A percentile compares a stretch with the other conserved stretches of the same genome.
These are phyloP conservation scores for Madurella mycetomatis DNA, from an alignment of 2,329 filamentous ascomycete genomes.

Conservation along the genomic window DNA sequence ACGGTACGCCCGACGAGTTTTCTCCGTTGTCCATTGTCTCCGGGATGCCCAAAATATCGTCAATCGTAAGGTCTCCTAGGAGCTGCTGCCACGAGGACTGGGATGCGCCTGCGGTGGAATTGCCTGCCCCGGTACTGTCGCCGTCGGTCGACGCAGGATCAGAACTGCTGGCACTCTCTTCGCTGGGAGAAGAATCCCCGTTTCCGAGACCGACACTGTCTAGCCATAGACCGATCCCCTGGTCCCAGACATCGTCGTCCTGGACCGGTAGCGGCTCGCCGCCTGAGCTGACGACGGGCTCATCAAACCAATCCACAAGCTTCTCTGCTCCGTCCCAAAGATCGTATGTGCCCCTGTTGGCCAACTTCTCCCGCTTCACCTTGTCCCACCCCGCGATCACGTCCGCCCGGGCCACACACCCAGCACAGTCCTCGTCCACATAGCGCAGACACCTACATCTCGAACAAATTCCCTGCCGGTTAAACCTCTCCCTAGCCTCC, in stretches of 20 bases:
- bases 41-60: too few species aligned
- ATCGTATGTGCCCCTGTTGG: background rate
- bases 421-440: conserved; percentile 3
- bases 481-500: conserved; percentile 1
- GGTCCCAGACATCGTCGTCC: background rate
- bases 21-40: too few species aligned
- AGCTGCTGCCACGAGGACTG: too few species aligned
- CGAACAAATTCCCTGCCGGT: background rate
- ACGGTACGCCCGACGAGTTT: too few species aligned
- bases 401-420: too few species aligned
- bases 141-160: background rate
- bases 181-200: background rate
- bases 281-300: background rate
- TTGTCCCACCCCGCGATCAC: too few species aligned
- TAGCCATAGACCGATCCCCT: background rate
- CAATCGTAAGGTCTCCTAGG: too few species aligned
- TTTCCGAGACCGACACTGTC: background rate
- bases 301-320: background rate
- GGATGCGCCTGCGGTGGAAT: too few species aligned
- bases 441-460: background rate
- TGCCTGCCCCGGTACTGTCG: background rate
- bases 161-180: background rate
- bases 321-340: background rate
- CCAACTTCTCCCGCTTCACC: too few species aligned
- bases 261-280: background rate